These are phyloP conservation scores for Spergularia bocconei DNA, from an alignment of 148 eudicot species.

Conservation along the genomic window DNA sequence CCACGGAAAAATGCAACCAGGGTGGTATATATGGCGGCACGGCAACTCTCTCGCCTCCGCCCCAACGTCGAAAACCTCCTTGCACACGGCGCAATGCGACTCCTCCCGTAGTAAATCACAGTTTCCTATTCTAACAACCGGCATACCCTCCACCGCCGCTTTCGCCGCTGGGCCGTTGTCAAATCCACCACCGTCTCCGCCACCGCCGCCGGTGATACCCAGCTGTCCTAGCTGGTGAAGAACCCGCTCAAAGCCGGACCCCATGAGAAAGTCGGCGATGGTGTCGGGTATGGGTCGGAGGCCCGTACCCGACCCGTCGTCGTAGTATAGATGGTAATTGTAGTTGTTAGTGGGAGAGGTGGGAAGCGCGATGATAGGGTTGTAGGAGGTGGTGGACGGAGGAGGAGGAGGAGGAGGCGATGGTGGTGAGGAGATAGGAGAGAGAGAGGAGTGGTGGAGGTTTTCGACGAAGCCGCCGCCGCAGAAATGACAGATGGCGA, in stretches of 20 bases:
- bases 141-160: constrained; percentile 42
- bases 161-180: constrained; percentile 45
- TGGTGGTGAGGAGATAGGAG: constrained; percentile 21
- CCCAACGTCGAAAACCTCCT: constrained; percentile 37
- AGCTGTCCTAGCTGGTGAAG: constrained; percentile 35
- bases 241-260: constrained; percentile 45
- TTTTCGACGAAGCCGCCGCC: constrained; percentile 43
- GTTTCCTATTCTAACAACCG: constrained; percentile 28
- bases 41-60: constrained; percentile 46
- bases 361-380: constrained; percentile 44
- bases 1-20: constrained; percentile 58
- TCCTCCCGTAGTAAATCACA: constrained; percentile 24
- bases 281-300: constrained; percentile 38
- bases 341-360: background rate
- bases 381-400: constrained; percentile 19
- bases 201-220: constrained; percentile 12
- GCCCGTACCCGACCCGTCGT: constrained; percentile 35
- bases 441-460: constrained; percentile 22
- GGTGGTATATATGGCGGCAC: constrained; percentile 50
- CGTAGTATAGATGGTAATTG: constrained; percentile 36
- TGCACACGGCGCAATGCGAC: constrained; percentile 53
- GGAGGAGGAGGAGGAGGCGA: constrained; percentile 8
- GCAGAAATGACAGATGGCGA: constrained; percentile 42
- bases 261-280: constrained; percentile 39
- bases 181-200: constrained; percentile 13